phyloP scores from a whole-genome alignment of 352 stramenopile genomes.

The Phytophthora aleatoria region DNA sequence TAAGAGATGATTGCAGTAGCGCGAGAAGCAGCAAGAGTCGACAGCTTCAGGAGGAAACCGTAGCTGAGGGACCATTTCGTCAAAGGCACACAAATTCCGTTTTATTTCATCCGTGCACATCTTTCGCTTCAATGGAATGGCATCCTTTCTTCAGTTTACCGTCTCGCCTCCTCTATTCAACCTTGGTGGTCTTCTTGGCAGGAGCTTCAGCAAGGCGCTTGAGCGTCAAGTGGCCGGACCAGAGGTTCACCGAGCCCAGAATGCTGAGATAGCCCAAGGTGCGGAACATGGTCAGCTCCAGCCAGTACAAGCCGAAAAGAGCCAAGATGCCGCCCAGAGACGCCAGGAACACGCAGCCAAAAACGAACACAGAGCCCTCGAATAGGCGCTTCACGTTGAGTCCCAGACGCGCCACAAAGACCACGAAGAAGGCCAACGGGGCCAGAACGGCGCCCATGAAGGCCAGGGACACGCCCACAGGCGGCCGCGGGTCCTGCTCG shows the following conservation, averaged over 20 bases:
- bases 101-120: constrained; percentile 30
- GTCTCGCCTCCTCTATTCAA: constrained; percentile 43
- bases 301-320: constrained; percentile 89
- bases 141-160: constrained; percentile 4
- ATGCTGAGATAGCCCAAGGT: constrained; percentile 77
- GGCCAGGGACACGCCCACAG: constrained; percentile 65
- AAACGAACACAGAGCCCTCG: constrained; percentile 62
- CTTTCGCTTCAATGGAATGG: constrained; percentile 11
- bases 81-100: constrained; percentile 17
- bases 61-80: too few species aligned
- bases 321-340: constrained; percentile 75
- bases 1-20: too few species aligned
- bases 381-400: constrained; percentile 80
- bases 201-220: constrained; percentile 64
- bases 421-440: constrained; percentile 64
- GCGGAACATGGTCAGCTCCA: constrained; percentile 89
- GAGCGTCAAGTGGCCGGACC: constrained; percentile 78
- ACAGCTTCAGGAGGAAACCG: too few species aligned
- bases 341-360: constrained; percentile 72
- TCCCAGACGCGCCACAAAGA: constrained; percentile 61
- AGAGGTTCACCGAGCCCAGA: constrained; percentile 59
- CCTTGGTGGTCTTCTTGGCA: constrained; percentile 56
- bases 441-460: constrained; percentile 68
- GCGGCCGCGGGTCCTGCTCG: constrained; percentile 67
- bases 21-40: too few species aligned